Evolutionary conservation across 495 filamentous ascomycete genomes (phyloP), one percentile per base, ranked within the genome.

Genomic region (Penicillium paxilli): DNA sequence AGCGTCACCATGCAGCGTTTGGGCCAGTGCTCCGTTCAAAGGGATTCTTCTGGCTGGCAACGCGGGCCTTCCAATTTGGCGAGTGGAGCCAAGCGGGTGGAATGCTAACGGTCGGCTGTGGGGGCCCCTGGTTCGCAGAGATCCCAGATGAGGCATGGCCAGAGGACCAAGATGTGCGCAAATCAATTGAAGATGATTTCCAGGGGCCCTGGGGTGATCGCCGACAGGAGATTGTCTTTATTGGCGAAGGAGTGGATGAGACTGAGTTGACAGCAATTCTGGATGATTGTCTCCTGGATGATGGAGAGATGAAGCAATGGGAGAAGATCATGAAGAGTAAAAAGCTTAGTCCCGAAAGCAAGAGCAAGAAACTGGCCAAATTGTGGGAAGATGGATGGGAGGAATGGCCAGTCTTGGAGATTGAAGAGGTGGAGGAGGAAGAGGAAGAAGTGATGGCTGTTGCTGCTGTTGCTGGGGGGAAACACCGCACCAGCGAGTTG

Each of bases 1-100:
- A 79, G 54, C 70, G 71, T 22, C 41, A 62, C 10, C 59, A 72
- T 53, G 70, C 77, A 7, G 63, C 71, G 2, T 75, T 81, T 48
- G 63, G 65, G 12, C 64, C 69, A 10, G 50, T 77, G 12, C 69
- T 80, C 14, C 77, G 74, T 32, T 76, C 74, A 30, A 80, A 80
- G 47, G 76, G 77, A 46, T 73, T 74, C 53, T 71, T 74, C 57
- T 80, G 75, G 75, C 60, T 80, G 3, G 62, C 75, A 0, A 78
- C 72, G 41, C 69, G 78, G 2, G 72, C 75, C 1, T 59, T 66
- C 47, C 73, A 75, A 16, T 73, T 72, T 17, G 80, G 80, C 45
- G 80, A 83, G 63, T 85, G 81, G 82, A 81, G 76, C n/a, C 80
- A 83, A 59, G 80, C 82, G 1, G 81, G 82, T 4, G 79, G 74